Evolutionary conservation across 1,139 yeast species (phyloP), one percentile per base, ranked within the genome.

Genomic region (Pichia sp.): DNA sequence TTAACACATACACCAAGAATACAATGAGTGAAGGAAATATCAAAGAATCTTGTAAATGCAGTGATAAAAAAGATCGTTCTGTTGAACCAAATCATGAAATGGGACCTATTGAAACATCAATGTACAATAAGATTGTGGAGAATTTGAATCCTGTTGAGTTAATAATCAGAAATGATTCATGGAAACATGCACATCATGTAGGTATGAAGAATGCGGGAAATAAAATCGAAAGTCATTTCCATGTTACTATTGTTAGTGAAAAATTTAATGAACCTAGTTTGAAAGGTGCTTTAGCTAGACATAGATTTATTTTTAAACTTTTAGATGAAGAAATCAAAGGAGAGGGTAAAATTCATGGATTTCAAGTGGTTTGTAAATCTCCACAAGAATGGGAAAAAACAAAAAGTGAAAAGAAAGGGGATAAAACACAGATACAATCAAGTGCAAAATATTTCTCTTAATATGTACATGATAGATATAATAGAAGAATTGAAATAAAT

Each of bases 101-200:
- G 24, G 53, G 53, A 3, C 60, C 61, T 9, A 68, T 80, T 28
- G 80, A 81, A 43, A 56, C 60, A 13, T 55, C 66, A 29, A 78
- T 81, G 31, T 61, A 62, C 24, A 50, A 61, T 7, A 80, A 79
- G 53, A 56, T 85, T 18, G 53, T 61, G 20, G 49, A 54, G 3
- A 62, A 64, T 9, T 69, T 84, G 48, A 60, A 69, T 8, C 86
- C 91, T 0, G 48, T 66, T 1, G 63, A 57, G 42, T 65, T 86
- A 33, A 74, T 72, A 40, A 68, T 87, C 20, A 69, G 68, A 47
- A 91, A 91, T 60, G 97, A 91, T 62, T 86, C 96, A 3, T 78
- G 78, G 60, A 83, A 84, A 59, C 98, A 91, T 61, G 76, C 89
- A 3, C 93, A 87, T 53, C 98, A 91, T 61, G 81, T 79, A 42